These are phyloP conservation scores for Lactarius deliciosus DNA, from an alignment of 768 basidiomycete species.

Conservation along the genomic window DNA sequence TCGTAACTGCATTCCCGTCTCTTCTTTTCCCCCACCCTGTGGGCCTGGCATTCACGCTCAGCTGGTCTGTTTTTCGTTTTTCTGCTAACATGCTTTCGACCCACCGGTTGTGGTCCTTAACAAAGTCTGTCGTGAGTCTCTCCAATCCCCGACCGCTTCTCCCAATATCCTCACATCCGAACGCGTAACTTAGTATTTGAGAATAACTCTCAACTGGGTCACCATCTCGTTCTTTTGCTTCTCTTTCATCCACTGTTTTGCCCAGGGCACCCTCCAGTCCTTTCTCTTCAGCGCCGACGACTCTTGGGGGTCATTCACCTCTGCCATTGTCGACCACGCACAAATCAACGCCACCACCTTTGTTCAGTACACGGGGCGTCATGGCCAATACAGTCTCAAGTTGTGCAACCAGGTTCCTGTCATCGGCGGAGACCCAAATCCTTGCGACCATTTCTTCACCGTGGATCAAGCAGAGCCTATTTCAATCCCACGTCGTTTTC, in stretches of 20 bases:
- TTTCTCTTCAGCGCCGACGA: slow-evolving; percentile 48
- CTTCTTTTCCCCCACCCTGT: not conserved
- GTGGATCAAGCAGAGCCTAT: slow-evolving; percentile 37
- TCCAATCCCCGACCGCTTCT: no score
- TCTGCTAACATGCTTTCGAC: not conserved
- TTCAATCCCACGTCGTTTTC: slow-evolving; percentile 18
- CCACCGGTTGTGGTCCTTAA: slow-evolving; percentile 3
- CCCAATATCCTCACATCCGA: not conserved
- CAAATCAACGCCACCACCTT: slow-evolving; percentile 40
- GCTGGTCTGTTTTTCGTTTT: slow-evolving; percentile 18
- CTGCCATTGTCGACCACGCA: slow-evolving; percentile 40
- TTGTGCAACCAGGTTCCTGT: slow-evolving; percentile 50
- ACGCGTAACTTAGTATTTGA: slow-evolving; percentile 31
- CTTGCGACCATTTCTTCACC: slow-evolving; percentile 29
- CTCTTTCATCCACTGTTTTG: slow-evolving; percentile 50
- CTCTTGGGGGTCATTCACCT: slow-evolving; percentile 40
- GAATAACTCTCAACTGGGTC: slow-evolving; percentile 36
- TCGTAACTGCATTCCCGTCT: not conserved
- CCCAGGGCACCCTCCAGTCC: slow-evolving; percentile 52
- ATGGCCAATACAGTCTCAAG: slow-evolving; percentile 35
- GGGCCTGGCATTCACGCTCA: slow-evolving; percentile 1
- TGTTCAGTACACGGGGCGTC: slow-evolving; percentile 33
- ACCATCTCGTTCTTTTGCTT: slow-evolving; percentile 50
- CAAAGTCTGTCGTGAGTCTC: slow-evolving; percentile 16
- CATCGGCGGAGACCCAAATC: slow-evolving; percentile 21